These are phyloP conservation scores for Fusarium tuaranense DNA, from an alignment of 2,329 filamentous ascomycete genomes.

Conservation along the genomic window DNA sequence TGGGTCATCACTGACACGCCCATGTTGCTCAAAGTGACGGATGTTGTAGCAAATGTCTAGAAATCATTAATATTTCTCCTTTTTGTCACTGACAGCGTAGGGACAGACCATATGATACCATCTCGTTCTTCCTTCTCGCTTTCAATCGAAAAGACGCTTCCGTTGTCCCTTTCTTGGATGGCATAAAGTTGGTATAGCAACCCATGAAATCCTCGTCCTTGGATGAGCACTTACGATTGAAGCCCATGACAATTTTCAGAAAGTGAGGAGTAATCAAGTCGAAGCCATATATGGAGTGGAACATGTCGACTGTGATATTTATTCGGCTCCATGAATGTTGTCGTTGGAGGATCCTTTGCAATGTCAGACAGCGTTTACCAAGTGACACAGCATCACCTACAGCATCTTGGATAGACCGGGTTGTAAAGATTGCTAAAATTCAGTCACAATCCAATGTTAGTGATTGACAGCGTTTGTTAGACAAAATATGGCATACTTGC, in stretches of 20 bases:
- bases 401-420: neutral
- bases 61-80: neutral
- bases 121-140: neutral
- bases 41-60: neutral
- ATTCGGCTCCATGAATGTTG: neutral
- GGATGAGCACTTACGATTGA: neutral
- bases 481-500: no score
- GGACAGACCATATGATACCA: neutral
- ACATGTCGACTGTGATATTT: neutral
- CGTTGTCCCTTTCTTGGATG: neutral
- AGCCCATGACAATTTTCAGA: conserved; percentile 1
- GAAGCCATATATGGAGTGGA: neutral
- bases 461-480: neutral
- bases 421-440: neutral
- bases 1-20: neutral
- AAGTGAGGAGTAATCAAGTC: neutral
- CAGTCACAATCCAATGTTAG: neutral
- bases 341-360: neutral
- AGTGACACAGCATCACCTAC: neutral
- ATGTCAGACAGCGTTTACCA: neutral
- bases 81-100: neutral
- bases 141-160: no score
- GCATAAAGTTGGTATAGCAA: neutral
- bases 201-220: neutral
- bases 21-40: neutral